A percentile compares a stretch with the other conserved stretches of the same genome.
phyloP scores from a whole-genome alignment of 805 yeast species.

The Pichia sporocuriosa region DNA sequence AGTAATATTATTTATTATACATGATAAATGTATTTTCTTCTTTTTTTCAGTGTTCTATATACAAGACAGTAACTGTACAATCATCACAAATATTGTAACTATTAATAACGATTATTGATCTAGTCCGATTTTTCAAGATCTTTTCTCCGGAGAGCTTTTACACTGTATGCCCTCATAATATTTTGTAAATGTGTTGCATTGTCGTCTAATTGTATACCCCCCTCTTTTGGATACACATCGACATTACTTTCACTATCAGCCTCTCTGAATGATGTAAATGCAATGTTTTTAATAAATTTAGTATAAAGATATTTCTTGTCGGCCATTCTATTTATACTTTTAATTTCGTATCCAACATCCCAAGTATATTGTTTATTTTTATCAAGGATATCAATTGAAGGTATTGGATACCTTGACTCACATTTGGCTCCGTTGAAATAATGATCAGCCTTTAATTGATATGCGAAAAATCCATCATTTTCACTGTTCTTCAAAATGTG shows the following conservation, averaged over 20 bases:
- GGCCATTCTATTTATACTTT: conserved; percentile 12
- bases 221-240: conserved; percentile 11
- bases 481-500: conserved; percentile 13
- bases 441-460: conserved; percentile 32
- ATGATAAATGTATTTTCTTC: no score
- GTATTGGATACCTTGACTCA: conserved; percentile 24
- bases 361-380: conserved; percentile 15
- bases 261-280: conserved; percentile 8
- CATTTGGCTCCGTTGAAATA: conserved; percentile 29
- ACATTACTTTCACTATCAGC: conserved; percentile 7
- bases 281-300: conserved; percentile 12
- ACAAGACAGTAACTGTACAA: no score
- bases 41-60: no score
- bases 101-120: no score
- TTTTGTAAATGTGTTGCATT: conserved; percentile 21
- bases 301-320: conserved; percentile 13
- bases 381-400: conserved; percentile 23
- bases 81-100: no score
- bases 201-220: conserved; percentile 16
- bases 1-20: no score
- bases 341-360: conserved; percentile 24
- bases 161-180: conserved; percentile 30
- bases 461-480: conserved; percentile 28
- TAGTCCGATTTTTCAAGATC: conserved; percentile 3
- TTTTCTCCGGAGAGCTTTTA: conserved; percentile 22